Percentiles rank a stretch among this genome's conserved stretches.
Conservation (phyloP, 2,329 filamentous ascomycete genomes). For the Colletotrichum sp. region DNA sequence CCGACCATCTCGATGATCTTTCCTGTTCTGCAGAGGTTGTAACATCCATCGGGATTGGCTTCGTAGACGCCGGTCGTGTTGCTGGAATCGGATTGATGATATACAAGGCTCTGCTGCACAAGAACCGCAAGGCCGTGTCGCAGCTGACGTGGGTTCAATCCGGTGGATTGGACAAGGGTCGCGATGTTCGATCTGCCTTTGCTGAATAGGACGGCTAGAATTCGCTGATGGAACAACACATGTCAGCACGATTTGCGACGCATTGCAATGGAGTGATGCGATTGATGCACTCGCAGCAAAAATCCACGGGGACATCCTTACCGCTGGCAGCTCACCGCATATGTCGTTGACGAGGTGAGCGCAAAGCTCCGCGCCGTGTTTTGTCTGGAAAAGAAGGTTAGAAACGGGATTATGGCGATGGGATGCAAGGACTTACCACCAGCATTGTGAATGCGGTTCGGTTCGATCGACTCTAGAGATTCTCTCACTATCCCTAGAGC, state of each 20-base stretch:
- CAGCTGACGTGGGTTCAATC: constrained; percentile 75
- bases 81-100: constrained; percentile 70
- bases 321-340: constrained; percentile 90
- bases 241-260: constrained; percentile 10
- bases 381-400: constrained; percentile 51
- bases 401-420: background rate
- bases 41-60: constrained; percentile 80
- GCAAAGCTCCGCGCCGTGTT: constrained; percentile 86
- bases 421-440: constrained; percentile 49
- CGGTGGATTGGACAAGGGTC: constrained; percentile 74
- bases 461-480: constrained; percentile 75
- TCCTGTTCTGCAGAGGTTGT: constrained; percentile 80
- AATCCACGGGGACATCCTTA: constrained; percentile 52
- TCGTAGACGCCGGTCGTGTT: constrained; percentile 78
- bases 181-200: constrained; percentile 78
- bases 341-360: constrained; percentile 86
- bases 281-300: constrained; percentile 1
- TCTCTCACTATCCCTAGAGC: constrained; percentile 81
- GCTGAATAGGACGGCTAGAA: constrained; percentile 79
- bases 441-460: constrained; percentile 35
- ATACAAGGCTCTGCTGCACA: constrained; percentile 86
- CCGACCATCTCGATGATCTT: constrained; percentile 82
- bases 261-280: background rate
- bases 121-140: constrained; percentile 84
- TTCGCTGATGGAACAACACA: constrained; percentile 63